A percentile compares a stretch with the other conserved stretches of the same genome.
Evolutionary conservation across 164 flowering plant species (phyloP).

Genomic region (Vitis labrusca): DNA sequence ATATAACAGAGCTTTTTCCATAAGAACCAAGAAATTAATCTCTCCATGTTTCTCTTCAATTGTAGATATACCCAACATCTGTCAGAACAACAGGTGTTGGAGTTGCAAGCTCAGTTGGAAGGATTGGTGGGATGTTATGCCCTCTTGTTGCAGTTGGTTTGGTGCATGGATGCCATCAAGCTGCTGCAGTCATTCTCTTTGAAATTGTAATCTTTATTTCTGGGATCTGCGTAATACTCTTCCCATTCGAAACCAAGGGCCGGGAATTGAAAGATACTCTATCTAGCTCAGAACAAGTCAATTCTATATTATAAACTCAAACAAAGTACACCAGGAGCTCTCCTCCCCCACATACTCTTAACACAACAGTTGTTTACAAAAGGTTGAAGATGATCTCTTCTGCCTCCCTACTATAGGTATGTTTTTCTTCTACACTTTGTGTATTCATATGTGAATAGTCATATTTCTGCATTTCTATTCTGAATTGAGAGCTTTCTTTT

Average conservation of each 20-base stretch:
- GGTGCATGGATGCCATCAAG: conserved; percentile 71
- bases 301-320: not conserved
- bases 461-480: no score
- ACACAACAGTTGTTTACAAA: no score
- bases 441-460: no score
- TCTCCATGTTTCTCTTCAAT: not conserved
- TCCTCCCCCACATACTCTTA: no score
- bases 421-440: no score
- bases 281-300: conserved; percentile 6
- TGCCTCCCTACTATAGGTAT: no score
- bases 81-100: conserved; percentile 76
- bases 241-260: conserved; percentile 81
- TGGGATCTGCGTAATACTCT: conserved; percentile 55
- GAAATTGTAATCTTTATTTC: conserved; percentile 49
- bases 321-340: not conserved
- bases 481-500: no score
- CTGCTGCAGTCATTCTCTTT: conserved; percentile 56
- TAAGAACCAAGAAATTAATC: not conserved
- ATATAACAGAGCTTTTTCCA: no score
- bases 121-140: conserved; percentile 81
- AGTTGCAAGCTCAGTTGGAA: conserved; percentile 64
- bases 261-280: conserved; percentile 49
- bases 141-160: conserved; percentile 86
- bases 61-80: conserved; percentile 79
- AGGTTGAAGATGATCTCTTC: no score